A percentile compares a stretch with the other conserved stretches of the same genome.
Evolutionary conservation across 768 basidiomycete species (phyloP).

Genomic region (Xerocomellus dryophilus): DNA sequence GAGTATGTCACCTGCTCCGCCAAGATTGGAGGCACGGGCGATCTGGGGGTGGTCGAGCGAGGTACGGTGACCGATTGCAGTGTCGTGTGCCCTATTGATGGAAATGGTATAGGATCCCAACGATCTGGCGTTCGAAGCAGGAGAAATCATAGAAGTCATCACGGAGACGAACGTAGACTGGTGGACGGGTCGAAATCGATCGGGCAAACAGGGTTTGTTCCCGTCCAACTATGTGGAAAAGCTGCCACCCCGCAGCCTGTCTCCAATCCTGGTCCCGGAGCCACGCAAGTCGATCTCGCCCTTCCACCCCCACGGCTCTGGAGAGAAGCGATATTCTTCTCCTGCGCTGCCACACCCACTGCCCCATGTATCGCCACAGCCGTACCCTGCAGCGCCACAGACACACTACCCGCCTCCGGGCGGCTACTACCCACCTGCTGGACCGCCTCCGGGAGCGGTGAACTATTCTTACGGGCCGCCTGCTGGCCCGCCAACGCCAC

Average conservation of each 20-base stretch:
- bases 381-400: conserved; percentile 15
- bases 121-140: conserved; percentile 70
- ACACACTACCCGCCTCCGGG: conserved; percentile 9
- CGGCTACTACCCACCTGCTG: conserved; percentile 17
- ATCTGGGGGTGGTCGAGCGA: conserved; percentile 33
- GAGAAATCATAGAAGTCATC: conserved; percentile 77
- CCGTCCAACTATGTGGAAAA: conserved; percentile 76
- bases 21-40: conserved; percentile 28
- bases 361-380: conserved; percentile 13
- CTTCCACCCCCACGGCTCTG: conserved; percentile 2
- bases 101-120: conserved; percentile 55
- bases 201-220: conserved; percentile 71
- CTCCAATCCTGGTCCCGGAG: conserved; percentile 25
- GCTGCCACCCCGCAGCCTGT: conserved; percentile 27
- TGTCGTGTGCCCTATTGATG: conserved; percentile 5
- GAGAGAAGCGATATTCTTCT: conserved; percentile 15
- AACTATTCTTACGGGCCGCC: conserved; percentile 19
- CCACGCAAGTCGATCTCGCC: conserved; percentile 18
- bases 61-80: conserved; percentile 12
- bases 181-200: conserved; percentile 72
- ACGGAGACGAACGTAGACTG: conserved; percentile 85
- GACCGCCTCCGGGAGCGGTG: conserved; percentile 12
- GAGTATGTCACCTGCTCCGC: conserved; percentile 24
- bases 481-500: conserved; percentile 39
- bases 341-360: conserved; percentile 20